A percentile compares a stretch with the other conserved stretches of the same genome.
These are phyloP conservation scores for Raphanus raphanistrum DNA, from an alignment of 345 rosid genomes.

Conservation along the genomic window DNA sequence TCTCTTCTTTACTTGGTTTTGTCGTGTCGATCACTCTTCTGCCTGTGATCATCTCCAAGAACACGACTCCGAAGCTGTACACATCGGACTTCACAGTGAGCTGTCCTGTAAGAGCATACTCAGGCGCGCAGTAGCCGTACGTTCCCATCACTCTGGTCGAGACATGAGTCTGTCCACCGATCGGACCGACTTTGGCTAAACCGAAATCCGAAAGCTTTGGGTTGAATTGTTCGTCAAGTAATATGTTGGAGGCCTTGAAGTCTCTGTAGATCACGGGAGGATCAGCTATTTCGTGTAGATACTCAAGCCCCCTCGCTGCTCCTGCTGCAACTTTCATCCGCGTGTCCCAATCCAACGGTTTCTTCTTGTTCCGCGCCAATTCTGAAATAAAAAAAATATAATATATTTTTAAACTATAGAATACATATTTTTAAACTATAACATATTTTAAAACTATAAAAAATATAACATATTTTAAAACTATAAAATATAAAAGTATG, in stretches of 20 bases:
- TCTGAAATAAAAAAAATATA: slow-evolving; percentile 37
- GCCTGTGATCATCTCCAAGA: slow-evolving; percentile 79
- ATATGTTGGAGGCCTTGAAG: slow-evolving; percentile 71
- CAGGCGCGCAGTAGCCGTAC: slow-evolving; percentile 81
- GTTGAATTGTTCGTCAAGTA: slow-evolving; percentile 59
- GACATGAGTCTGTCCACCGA: slow-evolving; percentile 63
- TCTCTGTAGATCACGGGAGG: slow-evolving; percentile 84
- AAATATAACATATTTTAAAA: no score
- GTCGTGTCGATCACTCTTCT: slow-evolving; percentile 71
- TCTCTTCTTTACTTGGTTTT: slow-evolving; percentile 65
- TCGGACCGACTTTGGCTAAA: slow-evolving; percentile 81
- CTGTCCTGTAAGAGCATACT: slow-evolving; percentile 70
- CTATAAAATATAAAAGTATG: no score
- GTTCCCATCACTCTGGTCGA: slow-evolving; percentile 94
- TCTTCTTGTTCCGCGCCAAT: slow-evolving; percentile 35
- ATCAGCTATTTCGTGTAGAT: slow-evolving; percentile 69
- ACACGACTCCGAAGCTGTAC: slow-evolving; percentile 82
- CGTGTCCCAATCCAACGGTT: slow-evolving; percentile 67
- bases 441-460: no score
- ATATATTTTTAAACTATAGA: no score
- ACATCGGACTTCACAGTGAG: slow-evolving; percentile 75
- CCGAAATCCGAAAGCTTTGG: slow-evolving; percentile 87
- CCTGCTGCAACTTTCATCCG: slow-evolving; percentile 75
- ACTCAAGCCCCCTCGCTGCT: slow-evolving; percentile 82
- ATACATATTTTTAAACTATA: no score